Percentiles rank a stretch among this genome's conserved stretches.
These are phyloP conservation scores for Dispira parvispora DNA, from an alignment of 192 early-diverging fungal species.

Conservation along the genomic window DNA sequence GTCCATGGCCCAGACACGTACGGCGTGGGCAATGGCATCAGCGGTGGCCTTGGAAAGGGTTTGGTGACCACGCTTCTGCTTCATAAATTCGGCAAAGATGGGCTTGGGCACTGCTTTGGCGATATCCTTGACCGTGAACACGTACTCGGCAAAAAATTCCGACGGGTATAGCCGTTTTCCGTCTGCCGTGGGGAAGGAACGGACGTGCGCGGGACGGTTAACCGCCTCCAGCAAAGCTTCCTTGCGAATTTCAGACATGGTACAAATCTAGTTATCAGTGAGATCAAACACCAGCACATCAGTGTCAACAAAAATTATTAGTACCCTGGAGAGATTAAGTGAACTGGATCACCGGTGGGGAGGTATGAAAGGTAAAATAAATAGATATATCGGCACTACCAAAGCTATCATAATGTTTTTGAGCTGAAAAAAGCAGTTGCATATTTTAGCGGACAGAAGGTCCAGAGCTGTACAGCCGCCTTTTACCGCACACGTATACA, in stretches of 20 bases:
- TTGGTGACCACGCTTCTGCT: constrained; percentile 84
- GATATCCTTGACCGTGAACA: constrained; percentile 86
- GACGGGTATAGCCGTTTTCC: constrained; percentile 63
- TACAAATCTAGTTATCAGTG: not conserved
- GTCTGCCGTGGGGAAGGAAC: constrained; percentile 62
- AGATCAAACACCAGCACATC: too few relatives aligned
- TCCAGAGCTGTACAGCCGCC: too few relatives aligned
- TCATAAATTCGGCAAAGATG: constrained; percentile 77
- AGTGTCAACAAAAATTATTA: too few relatives aligned
- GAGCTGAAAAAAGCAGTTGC: too few relatives aligned
- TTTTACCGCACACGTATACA: too few relatives aligned
- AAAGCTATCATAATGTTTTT: too few relatives aligned
- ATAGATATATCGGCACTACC: too few relatives aligned
- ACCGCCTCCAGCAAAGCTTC: constrained; percentile 44
- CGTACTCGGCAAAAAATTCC: constrained; percentile 85
- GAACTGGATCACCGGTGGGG: too few relatives aligned
- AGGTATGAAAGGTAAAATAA: too few relatives aligned
- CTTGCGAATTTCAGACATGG: constrained; percentile 13
- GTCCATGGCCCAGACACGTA: constrained; percentile 94
- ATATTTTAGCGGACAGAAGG: too few relatives aligned
- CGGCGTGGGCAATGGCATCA: constrained; percentile 98
- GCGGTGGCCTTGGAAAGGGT: constrained; percentile 84
- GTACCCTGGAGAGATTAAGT: too few relatives aligned
- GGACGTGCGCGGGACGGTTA: constrained; percentile 43
- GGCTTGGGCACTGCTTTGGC: constrained; percentile 86